Percentiles rank a stretch among this genome's conserved stretches.
Evolutionary conservation across 345 rosid species (phyloP).

Genomic region (Acer campestre): DNA sequence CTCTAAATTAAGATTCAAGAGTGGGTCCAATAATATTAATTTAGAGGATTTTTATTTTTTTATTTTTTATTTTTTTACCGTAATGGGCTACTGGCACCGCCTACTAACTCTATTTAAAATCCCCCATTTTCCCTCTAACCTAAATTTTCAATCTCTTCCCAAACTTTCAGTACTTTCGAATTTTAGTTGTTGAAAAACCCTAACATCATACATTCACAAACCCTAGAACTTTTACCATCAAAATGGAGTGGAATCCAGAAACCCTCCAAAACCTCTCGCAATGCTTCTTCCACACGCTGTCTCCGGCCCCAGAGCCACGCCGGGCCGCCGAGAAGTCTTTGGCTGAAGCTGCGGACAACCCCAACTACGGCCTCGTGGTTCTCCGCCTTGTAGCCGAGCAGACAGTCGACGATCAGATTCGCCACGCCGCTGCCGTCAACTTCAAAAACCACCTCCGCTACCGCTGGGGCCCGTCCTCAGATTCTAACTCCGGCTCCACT

Average conservation of each 20-base stretch:
- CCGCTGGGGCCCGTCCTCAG: constrained; percentile 70
- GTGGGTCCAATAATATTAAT: too few relatives aligned
- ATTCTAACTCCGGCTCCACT: constrained; percentile 31
- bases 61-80: too few relatives aligned
- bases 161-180: background rate
- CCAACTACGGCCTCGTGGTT: constrained; percentile 78
- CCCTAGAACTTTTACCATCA: background rate
- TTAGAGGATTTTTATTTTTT: too few relatives aligned
- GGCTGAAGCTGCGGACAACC: constrained; percentile 57
- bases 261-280: constrained; percentile 77
- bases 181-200: background rate
- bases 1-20: too few relatives aligned
- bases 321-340: constrained; percentile 79
- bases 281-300: constrained; percentile 82
- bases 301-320: constrained; percentile 76
- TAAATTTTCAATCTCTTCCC: constrained; percentile 2
- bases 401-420: constrained; percentile 79
- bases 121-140: constrained; percentile 21
- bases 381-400: constrained; percentile 80
- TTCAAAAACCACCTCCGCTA: constrained; percentile 88
- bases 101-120: background rate
- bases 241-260: constrained; percentile 67
- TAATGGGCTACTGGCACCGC: too few relatives aligned
- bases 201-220: background rate
- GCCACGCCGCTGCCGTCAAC: constrained; percentile 93